Evolutionary conservation across 1,139 yeast genomes (phyloP).

Genomic region (Hyphopichia wangnamkhiaoensis): DNA sequence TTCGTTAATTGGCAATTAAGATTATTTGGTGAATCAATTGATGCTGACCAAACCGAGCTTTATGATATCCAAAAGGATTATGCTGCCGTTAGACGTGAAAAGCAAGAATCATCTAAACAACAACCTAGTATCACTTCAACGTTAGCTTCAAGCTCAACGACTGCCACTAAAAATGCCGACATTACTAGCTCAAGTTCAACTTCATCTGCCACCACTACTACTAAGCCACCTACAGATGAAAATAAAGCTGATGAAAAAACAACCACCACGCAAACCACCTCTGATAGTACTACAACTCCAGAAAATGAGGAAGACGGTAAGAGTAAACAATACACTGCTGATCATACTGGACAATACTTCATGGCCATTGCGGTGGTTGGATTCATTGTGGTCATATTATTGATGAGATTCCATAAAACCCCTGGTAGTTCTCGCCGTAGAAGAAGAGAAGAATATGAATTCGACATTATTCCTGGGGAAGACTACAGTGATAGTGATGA

Average conservation of each 20-base stretch:
- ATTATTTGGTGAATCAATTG: slow-evolving; percentile 78
- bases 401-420: slow-evolving; percentile 55
- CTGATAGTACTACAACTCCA: slow-evolving; percentile 15
- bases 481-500: slow-evolving; percentile 47
- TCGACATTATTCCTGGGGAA: slow-evolving; percentile 74
- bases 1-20: slow-evolving; percentile 75
- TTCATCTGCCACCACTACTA: slow-evolving; percentile 5
- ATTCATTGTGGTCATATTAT: slow-evolving; percentile 50
- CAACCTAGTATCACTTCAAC: slow-evolving; percentile 10
- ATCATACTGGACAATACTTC: slow-evolving; percentile 59
- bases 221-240: slow-evolving; percentile 7
- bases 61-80: slow-evolving; percentile 43
- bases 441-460: slow-evolving; percentile 74
- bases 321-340: slow-evolving; percentile 29
- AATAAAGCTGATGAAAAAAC: neutral
- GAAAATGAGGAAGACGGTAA: slow-evolving; percentile 31
- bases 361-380: slow-evolving; percentile 62
- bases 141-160: slow-evolving; percentile 6
- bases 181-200: slow-evolving; percentile 7
- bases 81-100: slow-evolving; percentile 39
- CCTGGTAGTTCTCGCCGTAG: slow-evolving; percentile 56
- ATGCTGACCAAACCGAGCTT: slow-evolving; percentile 58
- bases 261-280: slow-evolving; percentile 2
- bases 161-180: slow-evolving; percentile 2
- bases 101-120: slow-evolving; percentile 12